phyloP scores from a whole-genome alignment of 2,329 filamentous ascomycete species.

The Fusarium gaditjirri region DNA sequence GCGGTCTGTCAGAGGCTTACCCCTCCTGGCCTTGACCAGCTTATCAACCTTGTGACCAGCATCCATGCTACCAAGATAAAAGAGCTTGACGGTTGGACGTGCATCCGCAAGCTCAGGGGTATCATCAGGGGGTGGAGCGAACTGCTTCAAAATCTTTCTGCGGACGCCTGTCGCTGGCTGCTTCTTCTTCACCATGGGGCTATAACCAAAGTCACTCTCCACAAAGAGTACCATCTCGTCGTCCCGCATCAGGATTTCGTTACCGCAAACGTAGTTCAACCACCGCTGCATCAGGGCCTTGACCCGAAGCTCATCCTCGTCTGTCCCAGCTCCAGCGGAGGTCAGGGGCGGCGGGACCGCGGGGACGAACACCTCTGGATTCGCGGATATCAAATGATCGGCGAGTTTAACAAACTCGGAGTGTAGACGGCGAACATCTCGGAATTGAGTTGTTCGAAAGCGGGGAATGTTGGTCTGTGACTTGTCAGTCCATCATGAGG shows the following conservation, averaged over 20 bases:
- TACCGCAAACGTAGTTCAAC: conserved; percentile 93
- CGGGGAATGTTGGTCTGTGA: conserved; percentile 95
- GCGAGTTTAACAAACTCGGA: conserved; percentile 97
- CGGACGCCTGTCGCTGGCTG: conserved; percentile 96
- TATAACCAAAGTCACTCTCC: conserved; percentile 99
- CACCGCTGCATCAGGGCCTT: conserved; percentile 92
- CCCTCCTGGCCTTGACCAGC: conserved; percentile 90
- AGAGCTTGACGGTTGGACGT: conserved; percentile 90
- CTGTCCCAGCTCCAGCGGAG: conserved; percentile 92
- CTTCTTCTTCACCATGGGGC: conserved; percentile 92
- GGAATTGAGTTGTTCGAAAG: conserved; percentile 97
- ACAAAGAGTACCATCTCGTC: conserved; percentile 98
- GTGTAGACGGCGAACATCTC: conserved; percentile 94
- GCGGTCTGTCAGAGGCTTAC: conserved; percentile 59
- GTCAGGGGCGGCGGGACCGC: conserved; percentile 95
- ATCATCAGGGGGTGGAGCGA: conserved; percentile 95
- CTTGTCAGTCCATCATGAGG: conserved; percentile 38
- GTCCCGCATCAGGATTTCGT: conserved; percentile 91
- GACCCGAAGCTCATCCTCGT: conserved; percentile 91
- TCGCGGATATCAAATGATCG: conserved; percentile 95
- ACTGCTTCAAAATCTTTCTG: conserved; percentile 96
- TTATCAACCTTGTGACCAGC: conserved; percentile 96
- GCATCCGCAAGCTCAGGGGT: conserved; percentile 93
- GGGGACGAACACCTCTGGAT: conserved; percentile 93
- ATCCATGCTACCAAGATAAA: conserved; percentile 96